Conservation (phyloP, 192 early-diverging fungal genomes). For the Podila epicladia region DNA sequence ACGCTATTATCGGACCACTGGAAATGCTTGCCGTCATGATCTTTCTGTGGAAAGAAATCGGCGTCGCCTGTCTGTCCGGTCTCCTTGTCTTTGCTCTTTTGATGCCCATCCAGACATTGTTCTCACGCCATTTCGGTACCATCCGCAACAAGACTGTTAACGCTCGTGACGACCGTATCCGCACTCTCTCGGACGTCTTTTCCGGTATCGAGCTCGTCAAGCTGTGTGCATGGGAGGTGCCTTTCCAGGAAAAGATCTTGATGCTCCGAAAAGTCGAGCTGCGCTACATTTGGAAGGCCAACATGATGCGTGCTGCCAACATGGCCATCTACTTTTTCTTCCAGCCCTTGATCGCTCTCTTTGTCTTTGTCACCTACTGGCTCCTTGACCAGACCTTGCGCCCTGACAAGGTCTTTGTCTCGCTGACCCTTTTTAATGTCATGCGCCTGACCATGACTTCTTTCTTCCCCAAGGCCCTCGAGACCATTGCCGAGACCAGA, state of each 20-base stretch:
- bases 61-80: conserved; percentile 36
- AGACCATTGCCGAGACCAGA: conserved; percentile 51
- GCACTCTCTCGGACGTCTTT: conserved; percentile 53
- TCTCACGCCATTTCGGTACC: conserved; percentile 42
- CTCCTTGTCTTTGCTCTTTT: conserved; percentile 44
- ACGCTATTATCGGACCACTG: conserved; percentile 49
- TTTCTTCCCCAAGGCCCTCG: conserved; percentile 54
- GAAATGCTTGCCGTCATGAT: conserved; percentile 43
- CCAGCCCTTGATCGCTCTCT: conserved; percentile 40
- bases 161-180: conserved; percentile 49
- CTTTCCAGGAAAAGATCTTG: conserved; percentile 51
- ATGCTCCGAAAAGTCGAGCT: conserved; percentile 46
- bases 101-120: conserved; percentile 40
- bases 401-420: conserved; percentile 52
- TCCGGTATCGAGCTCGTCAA: conserved; percentile 54
- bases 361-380: conserved; percentile 51
- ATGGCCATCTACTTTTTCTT: conserved; percentile 56
- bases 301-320: conserved; percentile 49
- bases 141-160: conserved; percentile 46
- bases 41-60: conserved; percentile 47
- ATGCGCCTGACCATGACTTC: conserved; percentile 54
- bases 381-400: conserved; percentile 20
- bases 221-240: conserved; percentile 53
- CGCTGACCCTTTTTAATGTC: conserved; percentile 51
- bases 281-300: conserved; percentile 46